A percentile compares a stretch with the other conserved stretches of the same genome.
Conservation (phyloP, 176 grass and related monocot genomes). For the Aechmea fasciata region DNA sequence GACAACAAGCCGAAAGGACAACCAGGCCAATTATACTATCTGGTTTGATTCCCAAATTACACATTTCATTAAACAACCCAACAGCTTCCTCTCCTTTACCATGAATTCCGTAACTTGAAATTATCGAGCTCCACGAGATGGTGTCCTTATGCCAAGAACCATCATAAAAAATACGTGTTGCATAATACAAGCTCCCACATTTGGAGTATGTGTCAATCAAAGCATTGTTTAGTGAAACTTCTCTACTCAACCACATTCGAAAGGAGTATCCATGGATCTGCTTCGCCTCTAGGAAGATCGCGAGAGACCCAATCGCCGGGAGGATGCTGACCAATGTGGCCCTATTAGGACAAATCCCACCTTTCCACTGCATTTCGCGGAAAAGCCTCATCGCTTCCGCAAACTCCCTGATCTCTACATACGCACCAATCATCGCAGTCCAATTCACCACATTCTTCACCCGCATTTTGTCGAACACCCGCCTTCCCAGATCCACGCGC, state of each 20-base stretch:
- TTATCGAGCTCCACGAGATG: slow-evolving; percentile 59
- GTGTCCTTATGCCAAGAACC: slow-evolving; percentile 41
- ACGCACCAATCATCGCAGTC: slow-evolving; percentile 49
- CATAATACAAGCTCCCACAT: slow-evolving; percentile 40
- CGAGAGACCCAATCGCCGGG: slow-evolving; percentile 28
- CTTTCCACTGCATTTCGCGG: slow-evolving; percentile 26
- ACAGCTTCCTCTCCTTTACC: slow-evolving; percentile 43
- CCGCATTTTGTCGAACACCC: slow-evolving; percentile 27
- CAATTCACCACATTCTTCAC: slow-evolving; percentile 44
- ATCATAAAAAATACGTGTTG: slow-evolving; percentile 46
- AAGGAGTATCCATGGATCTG: slow-evolving; percentile 37
- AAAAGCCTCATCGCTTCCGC: slow-evolving; percentile 32
- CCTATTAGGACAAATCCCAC: slow-evolving; percentile 31
- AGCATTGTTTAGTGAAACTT: slow-evolving; percentile 50
- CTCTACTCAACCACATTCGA: slow-evolving; percentile 23
- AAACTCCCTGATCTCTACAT: slow-evolving; percentile 32
- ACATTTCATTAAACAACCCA: slow-evolving; percentile 51
- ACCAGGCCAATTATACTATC: slow-evolving; percentile 39
- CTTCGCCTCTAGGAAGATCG: slow-evolving; percentile 23
- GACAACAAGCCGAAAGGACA: slow-evolving; percentile 55
- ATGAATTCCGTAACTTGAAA: slow-evolving; percentile 49
- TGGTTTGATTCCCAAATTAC: slow-evolving; percentile 36
- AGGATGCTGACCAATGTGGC: slow-evolving; percentile 46
- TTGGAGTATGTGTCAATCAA: slow-evolving; percentile 53
- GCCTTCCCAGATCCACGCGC: slow-evolving; percentile 14